Evolutionary conservation across 768 basidiomycete genomes (phyloP), one percentile per base, ranked within the genome.

Genomic region (Chalciporus sphaerocephalus): DNA sequence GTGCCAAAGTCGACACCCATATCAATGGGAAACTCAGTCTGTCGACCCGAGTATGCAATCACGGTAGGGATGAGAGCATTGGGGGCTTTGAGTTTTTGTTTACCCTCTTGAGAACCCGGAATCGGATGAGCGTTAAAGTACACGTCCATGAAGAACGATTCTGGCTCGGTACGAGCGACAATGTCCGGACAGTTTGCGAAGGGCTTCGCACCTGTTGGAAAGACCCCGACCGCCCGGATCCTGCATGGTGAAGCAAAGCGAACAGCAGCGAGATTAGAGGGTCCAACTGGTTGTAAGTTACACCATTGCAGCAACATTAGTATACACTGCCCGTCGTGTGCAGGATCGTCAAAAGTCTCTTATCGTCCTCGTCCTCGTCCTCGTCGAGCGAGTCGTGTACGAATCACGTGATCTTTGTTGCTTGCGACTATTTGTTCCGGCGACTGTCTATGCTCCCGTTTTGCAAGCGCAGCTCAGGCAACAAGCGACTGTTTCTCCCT

Each of bases 61-160:
- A 74, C 68, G 4, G 86, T 86, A 5, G 84, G 83, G 12, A 85
- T 78, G 13, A 91, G 74, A 13, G 78, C 81, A 70, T 91, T 91
- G 20, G 80, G 74, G 0, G 80, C 71, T 50, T 80, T 80, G 46
- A 77, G 76, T 51, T 79, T 85, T 40, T 77, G 78, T 58, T 79
- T 82, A 4, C 61, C 60, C 35, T 72, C 66, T 5, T 74, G 73
- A 8, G 63, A 59, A 18, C 68, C 49, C 11, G 68, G 60, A 4
- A 79, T 68, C 1, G 79, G 73, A 23, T 80, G 77, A 0, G 85
- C 81, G 65, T 88, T 89, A 67, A 91, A 82, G 62, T 79, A 87
- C 8, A 89, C 68, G 43, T 89, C 78, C 15, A 88, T 69, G 57
- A 80, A 83, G 69, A 90, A 89, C 0, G 84, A 75, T 6, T 79